Base-by-base conservation (phyloP, 2,329 filamentous ascomycete genomes). In the Verticillium klebahnii region DNA sequence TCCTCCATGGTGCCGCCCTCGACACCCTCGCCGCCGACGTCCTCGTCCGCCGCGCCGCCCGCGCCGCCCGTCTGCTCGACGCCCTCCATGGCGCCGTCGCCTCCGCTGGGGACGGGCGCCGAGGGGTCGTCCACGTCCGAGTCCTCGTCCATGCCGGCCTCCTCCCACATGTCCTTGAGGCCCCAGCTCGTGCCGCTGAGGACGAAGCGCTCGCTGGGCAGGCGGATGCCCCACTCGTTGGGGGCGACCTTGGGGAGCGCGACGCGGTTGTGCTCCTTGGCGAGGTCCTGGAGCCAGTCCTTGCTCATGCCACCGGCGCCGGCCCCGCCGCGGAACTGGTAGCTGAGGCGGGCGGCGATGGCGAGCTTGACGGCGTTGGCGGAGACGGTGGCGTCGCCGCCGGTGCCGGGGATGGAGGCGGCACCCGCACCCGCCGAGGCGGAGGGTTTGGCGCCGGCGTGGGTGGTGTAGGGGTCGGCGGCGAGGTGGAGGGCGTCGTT, bases 241-340 rank as follows among this genome's bases (percentile, higher is more conserved):
- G 84, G 81, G 14, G 84, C 77, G 17, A 90, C 83, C 64, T 83
- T 81, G 23, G 88, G 88, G 65, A 93, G 75, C 1, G 82, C 83
- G 32, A 89, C 79, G 68, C 85, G 85, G 75, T 93, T 93, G 65
- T 88, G 79, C 71, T 90, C 87, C 65, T 83, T 80, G 14, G 90
- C 91, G n/a, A 92, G 78, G 72, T 93, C 89, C 61, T 88, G 77
- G 78, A 93, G 81, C 74, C 90, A 93, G 67, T 94, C 91, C 71
- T 93, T 93, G 73, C 81, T 85, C 58, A 85, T 78, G 9, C 84
- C 84, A 37, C 82, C 78, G 9, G 78, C 80, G 19, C 79, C 79
- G 59, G 78, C 78, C 70, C 82, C 80, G 64, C 84, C 76, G 64
- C 83, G 78, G 75, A 92, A 93, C 71, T 91, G 88, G 71, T 88